Conservation (phyloP, 2,329 filamentous ascomycete species). For the Aspergillus ibericus region DNA sequence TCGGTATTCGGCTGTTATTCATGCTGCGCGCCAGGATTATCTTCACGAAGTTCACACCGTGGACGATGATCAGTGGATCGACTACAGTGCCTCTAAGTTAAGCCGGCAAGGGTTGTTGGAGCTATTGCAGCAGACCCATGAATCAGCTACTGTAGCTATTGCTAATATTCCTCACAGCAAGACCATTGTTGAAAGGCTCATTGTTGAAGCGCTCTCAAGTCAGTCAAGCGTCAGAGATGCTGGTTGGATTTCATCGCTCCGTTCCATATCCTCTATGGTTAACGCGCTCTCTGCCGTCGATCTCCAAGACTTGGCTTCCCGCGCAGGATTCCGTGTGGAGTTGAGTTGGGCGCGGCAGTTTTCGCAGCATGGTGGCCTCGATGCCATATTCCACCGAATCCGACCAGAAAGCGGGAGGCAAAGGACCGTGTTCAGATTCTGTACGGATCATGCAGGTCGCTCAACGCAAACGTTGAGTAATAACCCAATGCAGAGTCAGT, state of each 20-base stretch:
- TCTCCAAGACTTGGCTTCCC: neutral
- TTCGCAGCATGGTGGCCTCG: slow-evolving; percentile 4
- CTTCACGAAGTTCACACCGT: neutral
- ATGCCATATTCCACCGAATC: slow-evolving; percentile 4
- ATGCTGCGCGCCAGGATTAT: neutral
- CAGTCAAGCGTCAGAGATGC: neutral
- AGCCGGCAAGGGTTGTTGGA: neutral
- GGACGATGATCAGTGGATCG: neutral
- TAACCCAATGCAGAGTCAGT: neutral
- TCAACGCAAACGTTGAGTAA: neutral
- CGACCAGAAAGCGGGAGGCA: neutral
- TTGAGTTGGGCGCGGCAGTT: slow-evolving; percentile 8
- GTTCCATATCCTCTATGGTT: neutral
- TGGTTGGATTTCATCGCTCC: neutral
- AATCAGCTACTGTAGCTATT: neutral
- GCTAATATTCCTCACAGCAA: slow-evolving; percentile 5
- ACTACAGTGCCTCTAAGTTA: neutral
- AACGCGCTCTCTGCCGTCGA: neutral
- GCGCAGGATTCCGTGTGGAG: neutral
- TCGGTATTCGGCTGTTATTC: slow-evolving; percentile 3
- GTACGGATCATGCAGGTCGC: neutral
- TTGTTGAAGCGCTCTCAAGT: neutral
- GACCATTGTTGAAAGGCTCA: neutral
- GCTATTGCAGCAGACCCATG: neutral
- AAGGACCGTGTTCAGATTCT: slow-evolving; percentile 1